Conservation (phyloP, 179 eudicot species). For the Nepenthes alata region DNA sequence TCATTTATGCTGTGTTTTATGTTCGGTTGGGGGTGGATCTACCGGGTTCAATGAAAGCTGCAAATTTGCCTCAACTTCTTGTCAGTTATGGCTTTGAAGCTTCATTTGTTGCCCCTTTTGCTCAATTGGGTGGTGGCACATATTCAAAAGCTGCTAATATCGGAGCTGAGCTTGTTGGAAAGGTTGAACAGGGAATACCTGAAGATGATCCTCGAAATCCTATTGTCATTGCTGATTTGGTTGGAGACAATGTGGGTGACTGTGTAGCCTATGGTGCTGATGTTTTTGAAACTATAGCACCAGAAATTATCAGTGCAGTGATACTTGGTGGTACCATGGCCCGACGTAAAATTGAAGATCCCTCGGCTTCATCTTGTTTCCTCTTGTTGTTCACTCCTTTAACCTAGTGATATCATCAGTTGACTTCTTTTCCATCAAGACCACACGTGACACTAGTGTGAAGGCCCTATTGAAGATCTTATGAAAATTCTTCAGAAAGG, state of each 20-base stretch:
- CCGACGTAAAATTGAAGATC: conserved; percentile 86
- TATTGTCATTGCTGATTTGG: conserved; percentile 99
- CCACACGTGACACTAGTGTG: conserved; percentile 56
- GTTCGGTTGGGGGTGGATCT: conserved; percentile 86
- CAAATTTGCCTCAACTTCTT: conserved; percentile 91
- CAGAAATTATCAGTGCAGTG: conserved; percentile 99
- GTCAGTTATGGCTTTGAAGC: conserved; percentile 99
- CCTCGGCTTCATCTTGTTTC: conserved; percentile 98
- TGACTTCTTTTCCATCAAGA: conserved; percentile 84
- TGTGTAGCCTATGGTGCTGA: conserved; percentile 99
- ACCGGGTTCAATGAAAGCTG: conserved; percentile 82
- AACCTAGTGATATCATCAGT: conserved; percentile 85
- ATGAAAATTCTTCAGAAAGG: conserved; percentile 93
- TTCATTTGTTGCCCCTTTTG: conserved; percentile 97
- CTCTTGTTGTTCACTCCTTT: conserved; percentile 92
- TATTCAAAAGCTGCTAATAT: conserved; percentile 99
- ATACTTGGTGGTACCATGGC: conserved; percentile 99
- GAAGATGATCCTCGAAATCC: conserved; percentile 99
- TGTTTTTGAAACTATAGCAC: conserved; percentile 98
- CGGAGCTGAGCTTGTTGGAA: conserved; percentile 99
- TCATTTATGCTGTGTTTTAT: conserved; percentile 84
- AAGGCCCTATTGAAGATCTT: conserved; percentile 64
- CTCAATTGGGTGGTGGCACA: conserved; percentile 99
- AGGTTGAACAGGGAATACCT: conserved; percentile 98
- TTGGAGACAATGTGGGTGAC: conserved; percentile 99